Base-by-base conservation (phyloP, 805 yeast genomes). In the Sugiyamaella smithiae region DNA sequence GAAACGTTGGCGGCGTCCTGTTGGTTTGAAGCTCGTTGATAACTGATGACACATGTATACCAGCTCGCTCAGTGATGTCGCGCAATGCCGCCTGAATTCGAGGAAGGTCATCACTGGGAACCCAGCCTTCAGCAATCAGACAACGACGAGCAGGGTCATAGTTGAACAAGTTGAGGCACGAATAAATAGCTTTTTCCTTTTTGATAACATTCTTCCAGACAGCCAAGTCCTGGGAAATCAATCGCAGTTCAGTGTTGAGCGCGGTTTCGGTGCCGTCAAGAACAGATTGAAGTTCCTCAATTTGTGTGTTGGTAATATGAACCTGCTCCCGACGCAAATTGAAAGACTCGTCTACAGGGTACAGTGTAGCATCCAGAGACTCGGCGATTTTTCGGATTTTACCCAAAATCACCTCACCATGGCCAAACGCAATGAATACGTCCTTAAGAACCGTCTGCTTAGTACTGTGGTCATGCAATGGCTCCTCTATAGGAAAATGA, bases 81-180 rank as follows among this genome's bases (percentile, higher is more conserved):
- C 82, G 78, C 50, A 91, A 69, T 1, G 88, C 77, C 24, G 72
- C 67, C 48, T 82, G 82, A 45, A 91, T 76, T 5, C 69, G 55
- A 1, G 74, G 74, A 26, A 90, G 67, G 52, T 85, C 93, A 51
- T 78, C 80, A 12, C 80, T 73, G 31, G 99, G 98, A 12, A 88
- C 72, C 99, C 99, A 93, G 16, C 97, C 99, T 72, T 93, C 98
- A n/a, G 91, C 96, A 44, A 90, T 79, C 52, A 93, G 73, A 23
- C 96, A 88, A 59, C 85, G 76, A 68, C 96, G 81, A 1, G 84
- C 72, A 52, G 81, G 88, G 62, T 86, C 95, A 65, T 81, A 85
- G 63, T 88, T 90, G 65, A 88, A 82, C 55, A 78, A 72, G 65
- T 88, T 88, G 72, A 93, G 73, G 0, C 87, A 77, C 19, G 82